phyloP scores from a whole-genome alignment of 768 basidiomycete species.

The Suillus bovinus region DNA sequence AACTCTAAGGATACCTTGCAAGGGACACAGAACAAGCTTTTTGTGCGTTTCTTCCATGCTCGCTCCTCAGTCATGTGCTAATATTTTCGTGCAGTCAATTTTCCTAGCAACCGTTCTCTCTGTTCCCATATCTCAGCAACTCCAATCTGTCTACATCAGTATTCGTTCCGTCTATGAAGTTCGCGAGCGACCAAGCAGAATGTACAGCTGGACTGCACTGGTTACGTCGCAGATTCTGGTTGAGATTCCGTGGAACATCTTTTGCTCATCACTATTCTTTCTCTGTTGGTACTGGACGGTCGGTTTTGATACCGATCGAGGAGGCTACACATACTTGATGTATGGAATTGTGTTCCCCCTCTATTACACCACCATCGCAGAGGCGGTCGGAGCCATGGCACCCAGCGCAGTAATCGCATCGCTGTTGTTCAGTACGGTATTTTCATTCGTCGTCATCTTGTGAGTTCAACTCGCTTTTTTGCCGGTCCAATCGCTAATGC shows the following conservation, averaged over 20 bases:
- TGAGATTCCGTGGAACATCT: slow-evolving; percentile 46
- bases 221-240: slow-evolving; percentile 52
- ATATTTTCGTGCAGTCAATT: slow-evolving; percentile 39
- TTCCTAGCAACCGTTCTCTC: slow-evolving; percentile 47
- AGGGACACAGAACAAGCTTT: slow-evolving; percentile 44
- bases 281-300: slow-evolving; percentile 52
- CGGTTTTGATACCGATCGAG: slow-evolving; percentile 38
- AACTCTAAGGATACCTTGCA: slow-evolving; percentile 35
- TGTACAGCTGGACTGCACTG: slow-evolving; percentile 64
- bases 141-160: slow-evolving; percentile 57
- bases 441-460: slow-evolving; percentile 46
- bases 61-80: not conserved
- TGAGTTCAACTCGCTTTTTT: slow-evolving; percentile 20
- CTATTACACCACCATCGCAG: slow-evolving; percentile 45
- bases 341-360: slow-evolving; percentile 40
- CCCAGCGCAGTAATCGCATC: slow-evolving; percentile 43
- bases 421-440: slow-evolving; percentile 38
- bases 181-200: slow-evolving; percentile 61
- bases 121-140: slow-evolving; percentile 55
- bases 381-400: slow-evolving; percentile 43
- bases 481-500: not conserved
- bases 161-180: slow-evolving; percentile 60
- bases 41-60: slow-evolving; percentile 28
- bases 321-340: slow-evolving; percentile 41
- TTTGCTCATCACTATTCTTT: slow-evolving; percentile 42